A percentile compares a stretch with the other conserved stretches of the same genome.
These are phyloP conservation scores for Metschnikowia matae DNA, from an alignment of 805 yeast genomes.

Conservation along the genomic window DNA sequence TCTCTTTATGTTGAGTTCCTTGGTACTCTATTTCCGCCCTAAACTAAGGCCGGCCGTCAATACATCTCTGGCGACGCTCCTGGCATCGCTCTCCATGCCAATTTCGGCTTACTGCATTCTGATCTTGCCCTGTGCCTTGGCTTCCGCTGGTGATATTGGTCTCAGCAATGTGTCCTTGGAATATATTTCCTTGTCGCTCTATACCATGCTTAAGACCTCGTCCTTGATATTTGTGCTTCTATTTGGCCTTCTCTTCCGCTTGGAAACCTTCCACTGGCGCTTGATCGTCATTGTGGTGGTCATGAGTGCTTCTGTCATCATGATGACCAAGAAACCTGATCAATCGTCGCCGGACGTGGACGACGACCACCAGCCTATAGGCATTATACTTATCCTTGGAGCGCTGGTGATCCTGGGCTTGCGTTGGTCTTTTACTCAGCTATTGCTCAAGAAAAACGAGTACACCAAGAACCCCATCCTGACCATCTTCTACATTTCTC, in stretches of 20 bases:
- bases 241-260: slow-evolving; percentile 77
- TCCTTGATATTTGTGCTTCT: slow-evolving; percentile 82
- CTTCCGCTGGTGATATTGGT: slow-evolving; percentile 92
- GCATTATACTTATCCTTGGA: slow-evolving; percentile 67
- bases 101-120: slow-evolving; percentile 39
- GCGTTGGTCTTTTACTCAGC: slow-evolving; percentile 93
- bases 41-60: slow-evolving; percentile 39
- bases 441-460: slow-evolving; percentile 59
- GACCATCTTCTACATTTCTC: slow-evolving; percentile 80
- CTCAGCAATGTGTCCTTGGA: slow-evolving; percentile 80
- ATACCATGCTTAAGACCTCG: slow-evolving; percentile 91
- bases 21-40: slow-evolving; percentile 45
- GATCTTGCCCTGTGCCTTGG: slow-evolving; percentile 79
- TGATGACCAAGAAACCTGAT: slow-evolving; percentile 66
- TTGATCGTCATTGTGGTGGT: slow-evolving; percentile 64
- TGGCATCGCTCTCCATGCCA: slow-evolving; percentile 19
- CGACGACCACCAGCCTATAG: slow-evolving; percentile 36
- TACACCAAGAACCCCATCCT: slow-evolving; percentile 71
- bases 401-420: slow-evolving; percentile 85
- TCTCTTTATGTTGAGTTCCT: slow-evolving; percentile 51
- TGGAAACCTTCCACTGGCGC: slow-evolving; percentile 71
- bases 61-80: slow-evolving; percentile 7
- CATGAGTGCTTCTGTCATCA: slow-evolving; percentile 79
- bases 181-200: slow-evolving; percentile 74
- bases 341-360: slow-evolving; percentile 16